Conservation (phyloP, 1,284 basidiomycete species). For the Pterulicium gracile region DNA sequence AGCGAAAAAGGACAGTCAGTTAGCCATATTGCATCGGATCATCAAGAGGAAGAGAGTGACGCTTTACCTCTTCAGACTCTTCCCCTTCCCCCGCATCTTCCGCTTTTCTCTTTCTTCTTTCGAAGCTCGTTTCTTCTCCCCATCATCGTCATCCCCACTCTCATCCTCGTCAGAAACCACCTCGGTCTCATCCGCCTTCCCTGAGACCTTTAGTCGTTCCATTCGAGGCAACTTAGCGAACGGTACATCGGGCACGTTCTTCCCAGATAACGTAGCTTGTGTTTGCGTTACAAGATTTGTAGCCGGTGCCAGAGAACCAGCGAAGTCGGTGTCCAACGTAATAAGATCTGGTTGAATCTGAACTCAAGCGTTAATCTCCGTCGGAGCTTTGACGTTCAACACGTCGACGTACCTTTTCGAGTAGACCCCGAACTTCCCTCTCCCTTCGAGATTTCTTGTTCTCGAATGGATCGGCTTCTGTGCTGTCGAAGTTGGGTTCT, state of each 20-base stretch:
- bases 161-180: slow-evolving; percentile 27
- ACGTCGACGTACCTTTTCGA: slow-evolving; percentile 73
- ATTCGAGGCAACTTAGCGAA: slow-evolving; percentile 66
- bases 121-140: neutral
- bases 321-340: slow-evolving; percentile 76
- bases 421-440: slow-evolving; percentile 80
- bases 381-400: no score
- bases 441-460: slow-evolving; percentile 75
- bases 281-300: slow-evolving; percentile 44
- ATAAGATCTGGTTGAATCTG: slow-evolving; percentile 90
- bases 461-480: slow-evolving; percentile 94
- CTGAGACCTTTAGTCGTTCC: slow-evolving; percentile 60
- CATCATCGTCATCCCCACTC: slow-evolving; percentile 20
- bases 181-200: slow-evolving; percentile 66
- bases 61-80: slow-evolving; percentile 69
- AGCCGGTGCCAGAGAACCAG: slow-evolving; percentile 62
- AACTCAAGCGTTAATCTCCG: slow-evolving; percentile 2
- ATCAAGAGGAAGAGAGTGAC: neutral
- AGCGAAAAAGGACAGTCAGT: neutral
- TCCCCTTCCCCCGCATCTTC: slow-evolving; percentile 79
- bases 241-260: slow-evolving; percentile 42
- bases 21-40: neutral
- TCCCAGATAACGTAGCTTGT: slow-evolving; percentile 24
- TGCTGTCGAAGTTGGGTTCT: slow-evolving; percentile 91
- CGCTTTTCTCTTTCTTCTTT: slow-evolving; percentile 58